phyloP scores from a whole-genome alignment of 305 asterid species.

The Fraxinus nigra region DNA sequence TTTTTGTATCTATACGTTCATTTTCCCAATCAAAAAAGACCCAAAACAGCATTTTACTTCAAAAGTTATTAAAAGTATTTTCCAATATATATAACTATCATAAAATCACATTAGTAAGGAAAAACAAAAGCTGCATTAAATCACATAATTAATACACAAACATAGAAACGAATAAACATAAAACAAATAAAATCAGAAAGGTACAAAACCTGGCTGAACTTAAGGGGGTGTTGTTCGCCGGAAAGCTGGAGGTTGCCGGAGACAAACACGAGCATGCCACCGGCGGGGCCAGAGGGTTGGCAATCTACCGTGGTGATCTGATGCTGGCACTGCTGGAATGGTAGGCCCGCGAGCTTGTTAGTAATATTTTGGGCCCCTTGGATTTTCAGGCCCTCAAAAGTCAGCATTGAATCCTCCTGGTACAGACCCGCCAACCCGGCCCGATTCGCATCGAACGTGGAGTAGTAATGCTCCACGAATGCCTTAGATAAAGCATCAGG shows the following conservation, averaged over 20 bases:
- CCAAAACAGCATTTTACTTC: too few relatives aligned
- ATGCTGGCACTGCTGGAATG: constrained; percentile 58
- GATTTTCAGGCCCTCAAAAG: constrained; percentile 47
- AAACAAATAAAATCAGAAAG: too few relatives aligned
- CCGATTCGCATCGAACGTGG: constrained; percentile 43
- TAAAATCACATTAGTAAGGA: too few relatives aligned
- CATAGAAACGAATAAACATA: not conserved
- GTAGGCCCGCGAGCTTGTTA: constrained; percentile 40
- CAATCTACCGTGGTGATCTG: constrained; percentile 44
- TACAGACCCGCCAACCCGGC: constrained; percentile 40
- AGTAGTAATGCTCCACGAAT: constrained; percentile 43
- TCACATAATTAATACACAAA: not conserved
- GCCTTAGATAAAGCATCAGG: constrained; percentile 43
- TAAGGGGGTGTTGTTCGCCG: constrained; percentile 44
- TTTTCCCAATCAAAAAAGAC: too few relatives aligned
- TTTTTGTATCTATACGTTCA: too few relatives aligned
- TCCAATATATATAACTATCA: too few relatives aligned
- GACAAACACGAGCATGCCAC: constrained; percentile 45
- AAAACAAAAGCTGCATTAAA: too few relatives aligned
- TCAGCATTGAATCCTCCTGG: constrained; percentile 45
- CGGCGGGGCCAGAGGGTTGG: constrained; percentile 44
- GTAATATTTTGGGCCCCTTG: constrained; percentile 38
- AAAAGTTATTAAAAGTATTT: too few relatives aligned
- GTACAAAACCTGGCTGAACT: constrained; percentile 37
- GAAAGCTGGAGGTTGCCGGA: constrained; percentile 41